Evolutionary conservation across 352 stramenopile species (phyloP).

Genomic region (Globisporangium iwayamae): DNA sequence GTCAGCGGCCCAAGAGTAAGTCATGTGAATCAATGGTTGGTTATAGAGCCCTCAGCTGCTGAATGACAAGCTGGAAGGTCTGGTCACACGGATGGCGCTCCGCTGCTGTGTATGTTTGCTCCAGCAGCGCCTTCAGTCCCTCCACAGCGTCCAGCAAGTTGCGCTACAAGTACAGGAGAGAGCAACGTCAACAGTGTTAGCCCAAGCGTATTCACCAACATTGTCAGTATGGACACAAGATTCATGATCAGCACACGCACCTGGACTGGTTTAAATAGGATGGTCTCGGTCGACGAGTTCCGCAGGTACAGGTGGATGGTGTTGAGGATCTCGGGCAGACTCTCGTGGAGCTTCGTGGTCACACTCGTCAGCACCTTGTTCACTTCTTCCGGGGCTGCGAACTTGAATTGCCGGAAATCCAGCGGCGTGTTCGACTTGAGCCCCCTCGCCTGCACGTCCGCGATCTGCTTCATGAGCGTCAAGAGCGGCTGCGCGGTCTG

Average conservation of each 20-base stretch:
- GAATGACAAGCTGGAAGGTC: conserved; percentile 32
- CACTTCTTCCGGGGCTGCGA: conserved; percentile 38
- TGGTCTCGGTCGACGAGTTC: conserved; percentile 77
- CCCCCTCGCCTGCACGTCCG: conserved; percentile 37
- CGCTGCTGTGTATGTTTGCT: conserved; percentile 51
- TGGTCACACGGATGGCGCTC: conserved; percentile 44
- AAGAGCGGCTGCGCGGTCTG: conserved; percentile 57
- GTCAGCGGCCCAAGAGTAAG: conserved; percentile 3
- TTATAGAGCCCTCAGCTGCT: conserved; percentile 49
- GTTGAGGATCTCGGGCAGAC: conserved; percentile 37
- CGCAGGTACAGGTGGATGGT: conserved; percentile 74
- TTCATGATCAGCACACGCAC: conserved; percentile 21
- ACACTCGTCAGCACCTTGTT: conserved; percentile 43
- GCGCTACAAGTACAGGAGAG: conserved; percentile 31
- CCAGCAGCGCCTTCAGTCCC: conserved; percentile 51
- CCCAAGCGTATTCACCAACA: neutral
- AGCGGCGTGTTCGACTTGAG: conserved; percentile 23
- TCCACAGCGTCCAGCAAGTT: conserved; percentile 67
- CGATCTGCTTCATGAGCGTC: conserved; percentile 62
- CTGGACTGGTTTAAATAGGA: conserved; percentile 83
- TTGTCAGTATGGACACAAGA: neutral
- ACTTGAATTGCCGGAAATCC: conserved; percentile 44
- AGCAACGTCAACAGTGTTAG: neutral
- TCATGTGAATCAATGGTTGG: neutral
- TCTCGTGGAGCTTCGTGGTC: conserved; percentile 34